phyloP scores from a whole-genome alignment of 345 rosid species.

The Boechera stricta region DNA sequence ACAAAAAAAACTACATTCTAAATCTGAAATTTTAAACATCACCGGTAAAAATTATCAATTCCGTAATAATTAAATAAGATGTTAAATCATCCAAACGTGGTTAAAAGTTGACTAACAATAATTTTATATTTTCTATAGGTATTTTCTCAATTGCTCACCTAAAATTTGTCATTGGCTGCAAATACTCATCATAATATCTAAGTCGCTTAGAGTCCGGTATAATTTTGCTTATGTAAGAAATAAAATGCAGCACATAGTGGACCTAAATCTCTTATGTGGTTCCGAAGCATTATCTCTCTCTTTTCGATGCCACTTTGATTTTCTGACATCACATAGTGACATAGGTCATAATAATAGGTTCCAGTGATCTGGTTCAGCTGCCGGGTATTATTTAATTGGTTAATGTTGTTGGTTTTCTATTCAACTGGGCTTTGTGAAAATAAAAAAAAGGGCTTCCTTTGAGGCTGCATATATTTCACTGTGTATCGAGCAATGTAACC shows the following conservation, averaged over 20 bases:
- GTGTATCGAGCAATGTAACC: not conserved
- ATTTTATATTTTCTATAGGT: not conserved
- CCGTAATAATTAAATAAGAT: not conserved
- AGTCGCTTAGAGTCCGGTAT: not conserved
- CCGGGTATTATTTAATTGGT: not conserved
- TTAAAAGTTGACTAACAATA: not conserved
- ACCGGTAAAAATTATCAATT: not conserved
- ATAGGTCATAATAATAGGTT: not conserved
- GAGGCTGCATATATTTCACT: not conserved
- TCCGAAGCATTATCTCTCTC: slow-evolving; percentile 1
- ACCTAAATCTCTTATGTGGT: slow-evolving; percentile 10
- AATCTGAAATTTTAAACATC: too few species aligned
- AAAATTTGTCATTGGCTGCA: not conserved
- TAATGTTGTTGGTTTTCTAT: not conserved
- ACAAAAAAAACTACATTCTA: too few species aligned
- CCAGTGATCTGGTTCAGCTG: not conserved
- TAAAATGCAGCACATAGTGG: not conserved
- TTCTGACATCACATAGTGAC: slow-evolving; percentile 22
- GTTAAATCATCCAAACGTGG: not conserved
- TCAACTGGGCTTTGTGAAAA: not conserved
- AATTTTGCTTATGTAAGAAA: not conserved
- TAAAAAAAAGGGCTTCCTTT: not conserved
- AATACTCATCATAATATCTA: not conserved
- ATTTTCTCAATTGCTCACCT: not conserved
- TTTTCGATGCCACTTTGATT: not conserved